A percentile compares a stretch with the other conserved stretches of the same genome.
These are phyloP conservation scores for Aspergillus pseudoglaucus DNA, from an alignment of 2,329 filamentous ascomycete genomes.

Conservation along the genomic window DNA sequence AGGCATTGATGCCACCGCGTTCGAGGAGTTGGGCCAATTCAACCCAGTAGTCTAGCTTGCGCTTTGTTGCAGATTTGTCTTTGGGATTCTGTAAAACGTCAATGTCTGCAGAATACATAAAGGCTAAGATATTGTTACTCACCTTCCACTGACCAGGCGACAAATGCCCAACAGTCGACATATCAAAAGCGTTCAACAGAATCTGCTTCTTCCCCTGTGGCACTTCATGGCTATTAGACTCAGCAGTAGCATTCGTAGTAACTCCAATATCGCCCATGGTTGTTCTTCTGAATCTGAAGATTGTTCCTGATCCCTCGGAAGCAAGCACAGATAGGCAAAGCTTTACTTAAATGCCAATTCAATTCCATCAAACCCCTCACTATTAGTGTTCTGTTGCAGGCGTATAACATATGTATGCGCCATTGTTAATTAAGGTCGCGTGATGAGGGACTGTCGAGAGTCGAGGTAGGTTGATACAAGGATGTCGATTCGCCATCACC, in stretches of 20 bases:
- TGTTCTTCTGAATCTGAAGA: background rate
- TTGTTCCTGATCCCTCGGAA: background rate
- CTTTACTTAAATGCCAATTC: too few species aligned
- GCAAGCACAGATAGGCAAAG: background rate
- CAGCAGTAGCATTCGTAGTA: background rate
- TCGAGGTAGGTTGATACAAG: background rate
- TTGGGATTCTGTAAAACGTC: conserved; percentile 46
- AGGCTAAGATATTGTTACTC: conserved; percentile 2
- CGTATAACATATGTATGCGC: background rate
- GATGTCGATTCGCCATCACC: conserved; percentile 16
- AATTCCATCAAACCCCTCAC: background rate
- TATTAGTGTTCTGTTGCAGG: background rate
- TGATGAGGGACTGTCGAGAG: background rate
- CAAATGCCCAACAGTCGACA: conserved; percentile 59
- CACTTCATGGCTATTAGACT: background rate
- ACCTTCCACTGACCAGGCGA: conserved; percentile 64
- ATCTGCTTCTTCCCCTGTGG: conserved; percentile 45
- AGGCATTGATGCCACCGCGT: conserved; percentile 55
- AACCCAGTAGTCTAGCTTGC: conserved; percentile 57
- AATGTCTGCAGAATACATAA: conserved; percentile 1
- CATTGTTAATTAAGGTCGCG: background rate
- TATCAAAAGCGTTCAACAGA: conserved; percentile 59
- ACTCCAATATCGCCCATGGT: conserved; percentile 13
- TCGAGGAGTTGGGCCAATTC: conserved; percentile 58
- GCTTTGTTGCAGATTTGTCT: conserved; percentile 56